Base-by-base conservation (phyloP, 371 early-diverging fungal species). In the Saksenaea vasiformis region DNA sequence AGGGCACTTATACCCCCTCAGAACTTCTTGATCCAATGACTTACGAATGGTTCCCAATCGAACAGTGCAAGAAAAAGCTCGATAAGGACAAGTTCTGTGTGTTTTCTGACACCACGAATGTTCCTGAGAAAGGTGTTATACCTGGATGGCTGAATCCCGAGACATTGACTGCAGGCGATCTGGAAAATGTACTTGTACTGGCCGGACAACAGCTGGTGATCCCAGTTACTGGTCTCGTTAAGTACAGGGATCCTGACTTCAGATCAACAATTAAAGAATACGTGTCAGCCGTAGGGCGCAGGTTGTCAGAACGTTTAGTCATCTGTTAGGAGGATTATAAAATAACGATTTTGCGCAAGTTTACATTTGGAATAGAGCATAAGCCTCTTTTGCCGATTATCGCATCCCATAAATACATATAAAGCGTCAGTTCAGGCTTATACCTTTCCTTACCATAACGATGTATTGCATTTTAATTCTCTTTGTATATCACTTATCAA, bases 1-100 rank as follows among this genome's bases (percentile, higher is more conserved):
- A 98, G 71, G 94, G 86, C 3, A 86, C 89, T 34, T 96, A 91
- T 72, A 74, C 83, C 15, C 97, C 97, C 0, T 92, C 94, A 0
- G 90, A 90, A 26, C 72, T 98, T 34, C 72, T 94, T 35, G 94
- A 94, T 60, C 82, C 86, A 8, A 66, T 76, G 11, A 72, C 71
- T 14, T 77, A 80, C 61, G 56, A 54, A 28, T 85, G 85, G 85
- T 68, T 74, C 51, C 72, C 76, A 1, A 63, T 73, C 35, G 62
- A 70, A 22, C 11, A 44, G 11, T 76, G 75, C 51, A 58, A 53
- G 15, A 66, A 71, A 0, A 53, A 65, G 27, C 67, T 79, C 1
- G 74, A 79, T 39, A 64, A 63, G 43, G 44, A 56, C 5, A 44
- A 56, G 13, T 70, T 56, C 54, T 56, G 59, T 19, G 37, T 58